phyloP scores from a whole-genome alignment of 2,329 filamentous ascomycete species.

The Fusarium sp. region DNA sequence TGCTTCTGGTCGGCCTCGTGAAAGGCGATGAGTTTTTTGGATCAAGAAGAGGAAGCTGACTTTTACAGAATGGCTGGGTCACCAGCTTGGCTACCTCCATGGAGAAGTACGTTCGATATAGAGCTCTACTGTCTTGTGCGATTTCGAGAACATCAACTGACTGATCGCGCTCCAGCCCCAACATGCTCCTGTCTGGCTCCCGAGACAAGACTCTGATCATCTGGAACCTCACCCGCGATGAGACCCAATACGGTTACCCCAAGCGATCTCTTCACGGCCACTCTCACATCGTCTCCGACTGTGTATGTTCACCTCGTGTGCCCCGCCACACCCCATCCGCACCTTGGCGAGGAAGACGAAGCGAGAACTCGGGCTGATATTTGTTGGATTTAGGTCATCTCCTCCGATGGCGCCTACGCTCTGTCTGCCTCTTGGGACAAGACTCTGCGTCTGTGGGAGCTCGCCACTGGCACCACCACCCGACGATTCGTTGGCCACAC shows the following conservation, averaged over 20 bases:
- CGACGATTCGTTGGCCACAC: slow-evolving; percentile 98
- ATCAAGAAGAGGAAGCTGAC: slow-evolving; percentile 40
- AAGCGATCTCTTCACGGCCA: slow-evolving; percentile 99
- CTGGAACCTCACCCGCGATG: slow-evolving; percentile 99
- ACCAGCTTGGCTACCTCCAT: slow-evolving; percentile 97
- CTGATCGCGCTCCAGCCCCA: slow-evolving; percentile 71
- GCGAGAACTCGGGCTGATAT: slow-evolving; percentile 37
- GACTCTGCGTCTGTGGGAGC: slow-evolving; percentile 99
- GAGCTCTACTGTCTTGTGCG: slow-evolving; percentile 4
- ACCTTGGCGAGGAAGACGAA: slow-evolving; percentile 17
- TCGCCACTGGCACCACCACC: slow-evolving; percentile 95
- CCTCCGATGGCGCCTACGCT: slow-evolving; percentile 98
- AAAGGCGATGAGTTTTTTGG: slow-evolving; percentile 11
- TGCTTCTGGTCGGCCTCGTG: slow-evolving; percentile 18
- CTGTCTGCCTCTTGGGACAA: slow-evolving; percentile 99
- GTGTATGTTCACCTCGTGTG: slow-evolving; percentile 73
- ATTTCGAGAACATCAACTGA: slow-evolving; percentile 11
- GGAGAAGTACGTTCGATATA: slow-evolving; percentile 81
- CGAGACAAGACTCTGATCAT: slow-evolving; percentile 99
- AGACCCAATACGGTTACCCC: slow-evolving; percentile 97
- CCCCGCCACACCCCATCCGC: slow-evolving; percentile 18
- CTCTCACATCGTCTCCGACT: slow-evolving; percentile 99
- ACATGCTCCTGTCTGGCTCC: slow-evolving; percentile 98
- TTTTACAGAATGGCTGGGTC: slow-evolving; percentile 88
- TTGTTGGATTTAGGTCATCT: slow-evolving; percentile 80